phyloP scores from a whole-genome alignment of 345 rosid species.

The Brassica rapa region DNA sequence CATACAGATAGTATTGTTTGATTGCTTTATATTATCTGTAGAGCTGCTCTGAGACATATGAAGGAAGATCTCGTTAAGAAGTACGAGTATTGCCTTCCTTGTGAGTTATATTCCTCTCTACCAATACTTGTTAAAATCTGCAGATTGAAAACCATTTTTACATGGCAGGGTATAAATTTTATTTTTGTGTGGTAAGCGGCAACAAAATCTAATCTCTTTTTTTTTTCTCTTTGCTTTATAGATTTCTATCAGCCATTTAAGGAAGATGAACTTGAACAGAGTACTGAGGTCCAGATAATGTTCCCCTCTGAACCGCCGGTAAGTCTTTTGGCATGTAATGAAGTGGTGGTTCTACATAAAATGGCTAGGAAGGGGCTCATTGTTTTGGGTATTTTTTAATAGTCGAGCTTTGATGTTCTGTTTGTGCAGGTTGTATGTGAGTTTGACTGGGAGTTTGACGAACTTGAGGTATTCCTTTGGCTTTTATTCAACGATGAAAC shows the following conservation, averaged over 20 bases:
- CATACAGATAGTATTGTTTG: no score
- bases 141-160: not conserved
- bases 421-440: slow-evolving; percentile 82
- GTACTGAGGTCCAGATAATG: slow-evolving; percentile 78
- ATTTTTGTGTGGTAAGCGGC: not conserved
- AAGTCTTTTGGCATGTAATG: slow-evolving; percentile 40
- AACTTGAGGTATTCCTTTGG: slow-evolving; percentile 62
- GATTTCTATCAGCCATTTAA: slow-evolving; percentile 88
- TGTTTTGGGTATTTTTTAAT: not conserved
- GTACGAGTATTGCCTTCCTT: slow-evolving; percentile 92
- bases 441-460: slow-evolving; percentile 93
- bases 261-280: slow-evolving; percentile 89
- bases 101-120: slow-evolving; percentile 56
- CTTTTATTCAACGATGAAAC: not conserved
- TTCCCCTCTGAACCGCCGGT: slow-evolving; percentile 89
- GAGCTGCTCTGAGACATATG: slow-evolving; percentile 87
- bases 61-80: slow-evolving; percentile 86
- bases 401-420: slow-evolving; percentile 12
- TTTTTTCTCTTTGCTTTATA: slow-evolving; percentile 32
- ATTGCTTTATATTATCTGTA: slow-evolving; percentile 47
- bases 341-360: slow-evolving; percentile 15
- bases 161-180: not conserved
- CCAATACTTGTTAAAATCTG: not conserved
- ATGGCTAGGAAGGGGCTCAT: not conserved
- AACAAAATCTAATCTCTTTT: not conserved